Evolutionary conservation across 306 rosid species (phyloP).

Genomic region (Cyclanthera cordifolia): DNA sequence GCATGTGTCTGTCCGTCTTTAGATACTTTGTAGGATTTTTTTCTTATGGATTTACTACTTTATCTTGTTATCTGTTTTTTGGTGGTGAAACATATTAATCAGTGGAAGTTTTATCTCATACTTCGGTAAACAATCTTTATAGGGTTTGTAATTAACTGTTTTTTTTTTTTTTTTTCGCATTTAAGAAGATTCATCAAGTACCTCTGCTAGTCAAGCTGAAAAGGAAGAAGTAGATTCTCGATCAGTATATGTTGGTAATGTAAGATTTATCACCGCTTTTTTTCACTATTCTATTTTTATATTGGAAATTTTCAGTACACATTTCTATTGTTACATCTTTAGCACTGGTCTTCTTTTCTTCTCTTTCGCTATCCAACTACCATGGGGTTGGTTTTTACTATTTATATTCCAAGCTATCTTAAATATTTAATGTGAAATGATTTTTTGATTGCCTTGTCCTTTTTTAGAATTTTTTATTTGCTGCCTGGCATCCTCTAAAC

Average conservation of each 20-base stretch:
- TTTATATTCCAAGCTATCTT: not conserved
- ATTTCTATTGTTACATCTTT: not conserved
- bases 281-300: not conserved
- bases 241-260: constrained; percentile 98
- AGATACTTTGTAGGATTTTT: not conserved
- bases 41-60: not conserved
- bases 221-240: constrained; percentile 97
- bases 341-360: not conserved
- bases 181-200: constrained; percentile 53
- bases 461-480: too few relatives aligned
- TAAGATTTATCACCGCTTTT: constrained; percentile 37
- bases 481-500: too few relatives aligned
- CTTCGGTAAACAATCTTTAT: not conserved
- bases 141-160: not conserved
- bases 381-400: not conserved
- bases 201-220: constrained; percentile 81
- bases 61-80: not conserved
- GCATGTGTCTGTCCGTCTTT: not conserved
- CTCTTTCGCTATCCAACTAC: not conserved
- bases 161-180: constrained; percentile 19
- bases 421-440: too few relatives aligned
- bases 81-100: not conserved
- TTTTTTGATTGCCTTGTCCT: too few relatives aligned
- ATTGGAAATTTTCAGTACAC: not conserved
- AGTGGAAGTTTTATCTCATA: not conserved